Evolutionary conservation across 2,329 filamentous ascomycete species (phyloP), one percentile per base, ranked within the genome.

Genomic region (Exophiala alcalophila): DNA sequence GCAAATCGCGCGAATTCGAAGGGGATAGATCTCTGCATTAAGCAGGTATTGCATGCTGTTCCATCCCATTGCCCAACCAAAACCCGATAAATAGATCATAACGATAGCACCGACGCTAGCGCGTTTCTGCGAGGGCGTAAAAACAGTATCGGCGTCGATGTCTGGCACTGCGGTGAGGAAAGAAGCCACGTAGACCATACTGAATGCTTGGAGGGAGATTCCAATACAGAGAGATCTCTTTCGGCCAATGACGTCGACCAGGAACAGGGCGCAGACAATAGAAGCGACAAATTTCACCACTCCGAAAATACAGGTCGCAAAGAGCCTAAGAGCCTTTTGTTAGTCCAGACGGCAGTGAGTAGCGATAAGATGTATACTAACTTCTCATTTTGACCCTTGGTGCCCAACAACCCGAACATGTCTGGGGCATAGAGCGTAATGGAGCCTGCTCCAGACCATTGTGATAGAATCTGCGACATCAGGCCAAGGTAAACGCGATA

Each of bases 391-490:
- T 74, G 73, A 5, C 84, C 84, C 1, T 73, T 77, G 32, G 84
- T 78, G 4, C 85, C 86, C 26, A 90, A 74, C 44, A 89, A 73
- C 6, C 70, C 72, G 62, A 91, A 90, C 38, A 89, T 77, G 47
- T 87, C 77, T 0, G 81, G 77, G 0, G 85, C 84, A 58, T 90
- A 90, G 15, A 89, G 74, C 0, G 85, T 90, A 63, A 90, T 88
- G 27, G 74, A 80, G 4, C 80, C 80, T 1, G 84, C 83, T 0
- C 84, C 84, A 1, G 76, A 80, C 83, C 83, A 88, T 58, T 91
- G 86, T 0, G 76, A 76, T 1, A 90, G 71, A 34, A 91, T 63
- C 62, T 91, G 86, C 0, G 81, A 78, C 65, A 80, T 75, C 42
- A 80, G 67, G 23, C 79, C 74, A 18, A 91, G 71, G 60, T 83